Base-by-base conservation (phyloP, 2,329 filamentous ascomycete genomes). In the Aspergillus phoenicis region DNA sequence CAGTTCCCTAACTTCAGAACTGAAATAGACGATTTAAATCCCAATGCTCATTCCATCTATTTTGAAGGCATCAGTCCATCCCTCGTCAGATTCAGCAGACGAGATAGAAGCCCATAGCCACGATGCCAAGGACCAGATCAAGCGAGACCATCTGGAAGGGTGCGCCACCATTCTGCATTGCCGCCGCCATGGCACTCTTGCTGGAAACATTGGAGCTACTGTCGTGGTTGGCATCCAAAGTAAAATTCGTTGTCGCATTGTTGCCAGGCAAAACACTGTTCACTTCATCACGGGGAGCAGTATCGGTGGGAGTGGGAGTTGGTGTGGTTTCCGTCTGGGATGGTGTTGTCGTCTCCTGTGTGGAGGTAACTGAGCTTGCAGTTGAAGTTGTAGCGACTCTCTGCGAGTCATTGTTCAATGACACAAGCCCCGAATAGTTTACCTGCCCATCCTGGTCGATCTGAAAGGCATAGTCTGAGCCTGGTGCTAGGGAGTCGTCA, bases 381-480 rank as follows among this genome's bases (percentile, higher is more conserved):
- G 58, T 47, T 10, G 39, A 8, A 22, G 17, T 22, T 11, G 8
- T 8, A n/a, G 41, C 17, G 41, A 10, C 5, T 36, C 33, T 36
- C 13, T 36, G 20, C 43, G 79, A 79, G 38, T 75, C 33, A 38
- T 60, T 24, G 1, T 48, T 72, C 49, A 85, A 70, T 33, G 70
- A 68, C 71, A 88, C 79, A 30, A 79, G 80, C 48, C 80, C 83
- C 49, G 81, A 84, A 77, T 86, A 88, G 77, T 88, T 88, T 71
- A 77, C 69, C 51, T 73, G 62, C 43, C 70, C 75, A 61, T 78
- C 81, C 70, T 87, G 85, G 13, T 68, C 71, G 74, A 89, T 86
- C 72, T 86, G 75, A 60, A 88, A 81, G 58, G 86, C 85, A 69
- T 88, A 88, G 75, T 85, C 77, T 39, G 71, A 62, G 59, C 75